Evolutionary conservation across 2,329 filamentous ascomycete species (phyloP).

Genomic region (Botrytis fragariae): DNA sequence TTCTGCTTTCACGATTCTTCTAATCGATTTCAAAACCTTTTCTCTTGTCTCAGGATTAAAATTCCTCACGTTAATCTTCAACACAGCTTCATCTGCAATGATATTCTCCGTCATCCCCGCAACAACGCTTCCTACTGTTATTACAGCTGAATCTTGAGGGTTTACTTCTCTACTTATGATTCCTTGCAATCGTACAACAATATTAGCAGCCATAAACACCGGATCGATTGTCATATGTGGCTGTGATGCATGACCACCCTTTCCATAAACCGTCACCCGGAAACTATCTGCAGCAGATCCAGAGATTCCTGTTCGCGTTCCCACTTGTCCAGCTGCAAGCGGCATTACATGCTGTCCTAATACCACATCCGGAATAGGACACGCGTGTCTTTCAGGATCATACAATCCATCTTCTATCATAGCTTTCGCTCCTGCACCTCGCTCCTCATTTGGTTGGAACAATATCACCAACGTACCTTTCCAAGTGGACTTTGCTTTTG

Average conservation of each 20-base stretch:
- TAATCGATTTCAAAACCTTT: constrained; percentile 41
- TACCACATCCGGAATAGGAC: constrained; percentile 54
- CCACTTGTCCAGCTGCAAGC: constrained; percentile 40
- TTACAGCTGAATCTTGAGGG: constrained; percentile 44
- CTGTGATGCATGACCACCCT: constrained; percentile 44
- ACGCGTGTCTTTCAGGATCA: constrained; percentile 40
- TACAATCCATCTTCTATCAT: constrained; percentile 63
- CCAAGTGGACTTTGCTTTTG: constrained; percentile 48
- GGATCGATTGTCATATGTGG: constrained; percentile 49
- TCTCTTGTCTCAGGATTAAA: constrained; percentile 38
- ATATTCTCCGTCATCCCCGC: constrained; percentile 46
- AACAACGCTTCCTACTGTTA: constrained; percentile 46
- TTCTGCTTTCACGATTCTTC: constrained; percentile 53
- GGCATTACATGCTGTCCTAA: constrained; percentile 54
- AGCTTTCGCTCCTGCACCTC: constrained; percentile 54
- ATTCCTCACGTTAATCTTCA: constrained; percentile 45
- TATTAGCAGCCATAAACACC: constrained; percentile 44
- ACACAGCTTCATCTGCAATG: constrained; percentile 43
- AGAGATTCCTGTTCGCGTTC: constrained; percentile 38
- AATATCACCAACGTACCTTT: constrained; percentile 60
- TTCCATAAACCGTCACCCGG: constrained; percentile 42
- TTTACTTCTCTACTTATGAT: constrained; percentile 43
- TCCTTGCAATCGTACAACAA: constrained; percentile 43
- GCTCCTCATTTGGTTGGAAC: constrained; percentile 68
- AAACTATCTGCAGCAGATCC: constrained; percentile 41